Base-by-base conservation (phyloP, 2,329 filamentous ascomycete genomes). In the Aureobasidium sp. region DNA sequence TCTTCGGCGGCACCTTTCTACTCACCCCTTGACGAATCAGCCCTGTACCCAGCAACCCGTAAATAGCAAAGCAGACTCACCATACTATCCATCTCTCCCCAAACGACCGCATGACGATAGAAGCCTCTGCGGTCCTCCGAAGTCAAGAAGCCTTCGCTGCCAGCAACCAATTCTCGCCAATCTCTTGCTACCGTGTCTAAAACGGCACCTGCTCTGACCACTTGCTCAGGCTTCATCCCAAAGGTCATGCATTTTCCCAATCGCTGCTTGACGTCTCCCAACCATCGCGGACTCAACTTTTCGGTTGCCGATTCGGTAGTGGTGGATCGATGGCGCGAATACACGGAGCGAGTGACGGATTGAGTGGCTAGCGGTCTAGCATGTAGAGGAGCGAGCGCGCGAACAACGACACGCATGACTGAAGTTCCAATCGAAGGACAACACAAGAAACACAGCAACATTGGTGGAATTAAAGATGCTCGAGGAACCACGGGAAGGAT, bases 1-100 rank as follows among this genome's bases (percentile, higher is more conserved):
- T 3, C 15, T 56, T 25, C 20, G n/a, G 6, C 20, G 20, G 9
- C 31, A 34, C 31, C 31, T 34, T 34, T 34, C 31, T 7, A 29
- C 45, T 48, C 27, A 48, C 45, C 45, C 45, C 45, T 48, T n/a
- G 7, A 12, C n/a, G 3, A 1, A 5, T 48, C 45, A 48, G 45
- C 14, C 14, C 14, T 29, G 44, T 14, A 17, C 22, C 14, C 44
- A 47, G 9, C 0, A 11, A 42, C 3, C 15, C 17, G 9, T 31
- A 7, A 29, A 22, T 14, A 27, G 31, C 42, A 48, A 22, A 36
- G 36, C n/a, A 29, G 15, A 61, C 78, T 75, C 70, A 84, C 82
- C 82, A 84, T 84, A 67, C 73, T 76, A 66, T 85, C 80, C 88
- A 91, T 90, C 73, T 96, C 91, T 34, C 91, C 91, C 90, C 90